Evolutionary conservation across 352 stramenopile species (phyloP).

Genomic region (Achlya hypogyna): DNA sequence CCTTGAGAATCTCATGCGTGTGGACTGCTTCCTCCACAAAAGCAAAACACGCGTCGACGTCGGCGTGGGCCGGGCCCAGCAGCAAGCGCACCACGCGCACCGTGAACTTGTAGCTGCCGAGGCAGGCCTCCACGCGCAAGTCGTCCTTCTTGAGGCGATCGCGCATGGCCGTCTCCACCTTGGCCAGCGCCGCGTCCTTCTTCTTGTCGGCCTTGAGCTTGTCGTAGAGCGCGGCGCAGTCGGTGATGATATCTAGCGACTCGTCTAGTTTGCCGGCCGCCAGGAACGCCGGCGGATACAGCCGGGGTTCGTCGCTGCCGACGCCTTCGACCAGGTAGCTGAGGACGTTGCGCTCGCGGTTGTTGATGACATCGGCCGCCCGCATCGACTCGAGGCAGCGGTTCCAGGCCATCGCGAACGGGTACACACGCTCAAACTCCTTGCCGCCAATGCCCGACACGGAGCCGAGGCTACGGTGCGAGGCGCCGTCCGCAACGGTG

Average conservation of each 20-base stretch:
- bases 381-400: constrained; percentile 62
- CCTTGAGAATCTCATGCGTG: constrained; percentile 68
- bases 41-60: constrained; percentile 71
- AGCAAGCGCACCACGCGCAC: constrained; percentile 68
- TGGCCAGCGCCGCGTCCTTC: constrained; percentile 81
- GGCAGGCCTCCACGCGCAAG: constrained; percentile 64
- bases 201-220: constrained; percentile 82
- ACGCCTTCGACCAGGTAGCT: constrained; percentile 74
- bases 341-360: constrained; percentile 77
- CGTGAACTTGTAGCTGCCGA: constrained; percentile 82
- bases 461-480: constrained; percentile 44
- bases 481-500: background rate
- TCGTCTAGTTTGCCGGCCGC: constrained; percentile 82
- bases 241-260: constrained; percentile 75
- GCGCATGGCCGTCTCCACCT: constrained; percentile 81
- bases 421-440: constrained; percentile 77
- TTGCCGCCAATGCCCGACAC: constrained; percentile 69
- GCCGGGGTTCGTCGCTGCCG: constrained; percentile 59
- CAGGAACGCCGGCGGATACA: constrained; percentile 80
- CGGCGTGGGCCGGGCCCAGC: constrained; percentile 70
- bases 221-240: constrained; percentile 71
- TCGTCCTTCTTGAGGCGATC: constrained; percentile 80
- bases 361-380: constrained; percentile 73
- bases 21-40: constrained; percentile 78
- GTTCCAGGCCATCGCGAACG: constrained; percentile 85